Base-by-base conservation (phyloP, 2,329 filamentous ascomycete species). In the Decorospora gaudefroyi region DNA sequence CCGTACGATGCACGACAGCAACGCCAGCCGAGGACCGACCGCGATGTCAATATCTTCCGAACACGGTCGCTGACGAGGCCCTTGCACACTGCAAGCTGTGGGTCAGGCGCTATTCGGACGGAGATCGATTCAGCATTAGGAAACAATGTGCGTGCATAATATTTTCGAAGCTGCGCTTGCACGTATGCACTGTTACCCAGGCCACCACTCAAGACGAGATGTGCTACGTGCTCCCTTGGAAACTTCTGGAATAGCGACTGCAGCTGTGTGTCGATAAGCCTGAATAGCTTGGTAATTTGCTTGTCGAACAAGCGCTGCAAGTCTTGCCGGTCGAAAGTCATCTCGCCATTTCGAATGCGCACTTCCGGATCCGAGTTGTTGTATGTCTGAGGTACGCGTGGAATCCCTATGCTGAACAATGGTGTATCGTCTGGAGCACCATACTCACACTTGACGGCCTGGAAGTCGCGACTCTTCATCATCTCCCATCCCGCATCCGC, bases 11-110 rank as follows among this genome's bases (percentile, higher is more conserved):
- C 65, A 10, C 69, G 55, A 42, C 66, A 70, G 42, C 68, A 72
- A 3, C 68, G 61, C 67, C 65, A 69, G 1, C 64, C 64, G 1
- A 81, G 66, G 1, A 80, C 75, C 0, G 76, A 64, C 2, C 66
- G 62, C 1, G 65, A 68, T 10, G 70, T 70, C 1, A 72, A 68
- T 4, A 78, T 66, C 33, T 72, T 76, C 28, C 78, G 74, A n/a
- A 79, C 65, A 8, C 77, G 71, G 34, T 82, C 77, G 2, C 74
- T 66, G 1, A 81, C 73, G 2, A 81, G 62, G 0, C 79, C 78
- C 47, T 78, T 78, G 28, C 78, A 77, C 1, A 81, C 78, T 4
- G 78, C 77, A 0, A 82, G 74, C 41, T 81, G 77, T 0, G 79
- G 78, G 31, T 81, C 78, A 6, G 75, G 73, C 2, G 68, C 64